Evolutionary conservation across 805 yeast genomes (phyloP), one percentile per base, ranked within the genome.

Genomic region (Wickerhamomyces ciferrii): DNA sequence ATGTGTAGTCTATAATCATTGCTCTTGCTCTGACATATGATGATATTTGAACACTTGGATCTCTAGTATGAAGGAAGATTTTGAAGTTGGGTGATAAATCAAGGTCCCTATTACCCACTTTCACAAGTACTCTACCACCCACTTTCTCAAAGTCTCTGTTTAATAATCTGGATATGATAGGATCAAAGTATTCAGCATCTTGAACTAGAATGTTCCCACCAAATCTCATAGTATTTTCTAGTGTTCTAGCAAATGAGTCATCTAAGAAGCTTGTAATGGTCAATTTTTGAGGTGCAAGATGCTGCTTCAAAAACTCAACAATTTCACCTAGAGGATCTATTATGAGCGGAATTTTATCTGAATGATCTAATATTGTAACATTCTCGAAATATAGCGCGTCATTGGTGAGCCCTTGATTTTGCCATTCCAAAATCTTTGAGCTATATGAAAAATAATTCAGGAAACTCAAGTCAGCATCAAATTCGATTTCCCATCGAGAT

Each of bases 131-230:
- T 41, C 96, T 70, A 0, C 94, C 94, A 3, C 96, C 96, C 25
- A 81, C 71, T 25, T 72, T 68, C 25, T 73, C 72, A 35, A 78
- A 71, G 48, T 89, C 96, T 29, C 71, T 69, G 41, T 78, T 72
- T 42, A 92, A 62, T 1, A 92, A 63, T 0, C 84, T 72, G 47
- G 77, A 77, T 11, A 92, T 58, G 8, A 87, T 65, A 0, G 97
- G 96, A 59, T 92, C 92, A 57, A 77, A 82, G 52, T 74, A 67
- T 57, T 92, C 97, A 4, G 91, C 90, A 65, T 92, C 92, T 53
- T 79, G 79, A 17, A 92, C 72, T 14, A 91, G 58, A 8, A 92
- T 67, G 1, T 77, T 55, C 2, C 87, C 89, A 5, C 98, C 97
- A 70, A 91, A 91, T 52, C 94, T 70, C 24, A 91, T 60, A 0